Percentiles rank a stretch among this genome's conserved stretches.
Conservation (phyloP, 331 rosid species). For the Quercus lobata region DNA sequence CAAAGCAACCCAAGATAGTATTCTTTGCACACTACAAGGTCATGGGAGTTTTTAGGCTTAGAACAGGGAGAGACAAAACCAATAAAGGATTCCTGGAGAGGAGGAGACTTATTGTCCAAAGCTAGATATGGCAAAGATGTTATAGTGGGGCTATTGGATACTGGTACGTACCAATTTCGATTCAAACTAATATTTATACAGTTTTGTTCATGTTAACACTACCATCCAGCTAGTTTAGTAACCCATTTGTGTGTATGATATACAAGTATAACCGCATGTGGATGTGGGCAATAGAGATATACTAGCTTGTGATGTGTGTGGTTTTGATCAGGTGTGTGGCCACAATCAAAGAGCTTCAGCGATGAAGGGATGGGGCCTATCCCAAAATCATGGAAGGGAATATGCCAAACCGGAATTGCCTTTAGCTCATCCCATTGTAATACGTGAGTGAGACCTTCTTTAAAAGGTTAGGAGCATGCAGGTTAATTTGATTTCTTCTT, state of each 20-base stretch:
- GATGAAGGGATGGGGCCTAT: conserved; percentile 82
- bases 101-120: conserved; percentile 40
- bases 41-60: conserved; percentile 79
- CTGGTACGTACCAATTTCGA: conserved; percentile 35
- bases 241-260: too few relatives aligned
- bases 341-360: conserved; percentile 84
- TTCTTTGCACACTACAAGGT: conserved; percentile 80
- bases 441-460: conserved; percentile 31
- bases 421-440: conserved; percentile 71
- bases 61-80: not conserved
- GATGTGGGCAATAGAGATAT: not conserved
- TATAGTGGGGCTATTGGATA: conserved; percentile 76
- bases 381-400: conserved; percentile 88
- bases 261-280: too few relatives aligned
- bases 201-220: not conserved
- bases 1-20: conserved; percentile 45
- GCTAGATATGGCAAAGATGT: conserved; percentile 68
- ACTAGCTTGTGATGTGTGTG: not conserved
- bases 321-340: conserved; percentile 82
- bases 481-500: too few relatives aligned
- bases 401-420: conserved; percentile 73
- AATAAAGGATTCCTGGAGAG: not conserved
- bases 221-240: not conserved
- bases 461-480: too few relatives aligned
- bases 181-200: not conserved